A percentile compares a stretch with the other conserved stretches of the same genome.
phyloP scores from a whole-genome alignment of 2,329 filamentous ascomycete genomes.

The Chaetomiaceae sp. region DNA sequence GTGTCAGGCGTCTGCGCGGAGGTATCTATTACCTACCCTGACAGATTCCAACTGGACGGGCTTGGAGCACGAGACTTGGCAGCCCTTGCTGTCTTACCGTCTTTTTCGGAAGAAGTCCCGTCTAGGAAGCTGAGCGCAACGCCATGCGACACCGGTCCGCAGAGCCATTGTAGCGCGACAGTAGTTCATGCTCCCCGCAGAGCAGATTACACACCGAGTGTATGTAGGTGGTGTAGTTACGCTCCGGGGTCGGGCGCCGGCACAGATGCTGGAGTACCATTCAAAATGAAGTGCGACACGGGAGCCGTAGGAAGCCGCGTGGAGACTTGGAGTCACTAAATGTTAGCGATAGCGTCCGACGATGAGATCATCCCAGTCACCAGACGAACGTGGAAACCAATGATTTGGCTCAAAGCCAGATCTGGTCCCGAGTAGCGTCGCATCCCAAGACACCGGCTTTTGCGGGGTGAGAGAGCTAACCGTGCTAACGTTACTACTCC shows the following conservation, averaged over 20 bases:
- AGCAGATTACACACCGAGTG: background rate
- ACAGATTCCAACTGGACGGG: constrained; percentile 8
- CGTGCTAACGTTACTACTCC: no score
- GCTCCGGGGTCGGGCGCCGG: background rate
- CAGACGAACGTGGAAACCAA: background rate
- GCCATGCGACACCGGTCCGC: constrained; percentile 8
- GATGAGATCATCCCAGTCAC: constrained; percentile 7
- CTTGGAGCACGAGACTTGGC: no score
- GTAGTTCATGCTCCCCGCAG: background rate
- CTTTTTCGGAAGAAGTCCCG: constrained; percentile 10
- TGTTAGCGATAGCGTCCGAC: background rate
- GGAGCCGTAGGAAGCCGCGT: constrained; percentile 14
- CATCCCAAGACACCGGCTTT: constrained; percentile 1
- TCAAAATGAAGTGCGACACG: no score
- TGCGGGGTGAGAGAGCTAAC: constrained; percentile 1
- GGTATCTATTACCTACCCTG: constrained; percentile 7
- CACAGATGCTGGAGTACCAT: no score
- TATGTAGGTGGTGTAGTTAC: background rate
- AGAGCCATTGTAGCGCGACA: constrained; percentile 2
- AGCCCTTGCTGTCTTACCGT: constrained; percentile 7
- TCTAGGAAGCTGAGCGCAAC: constrained; percentile 5
- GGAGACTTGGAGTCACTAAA: background rate
- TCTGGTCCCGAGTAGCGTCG: background rate
- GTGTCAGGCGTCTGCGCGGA: background rate
- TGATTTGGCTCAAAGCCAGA: background rate